Percentiles rank a stretch among this genome's conserved stretches.
Evolutionary conservation across 225 moss, liverwort and hornwort species (phyloP).

Genomic region (Asterella californica): DNA sequence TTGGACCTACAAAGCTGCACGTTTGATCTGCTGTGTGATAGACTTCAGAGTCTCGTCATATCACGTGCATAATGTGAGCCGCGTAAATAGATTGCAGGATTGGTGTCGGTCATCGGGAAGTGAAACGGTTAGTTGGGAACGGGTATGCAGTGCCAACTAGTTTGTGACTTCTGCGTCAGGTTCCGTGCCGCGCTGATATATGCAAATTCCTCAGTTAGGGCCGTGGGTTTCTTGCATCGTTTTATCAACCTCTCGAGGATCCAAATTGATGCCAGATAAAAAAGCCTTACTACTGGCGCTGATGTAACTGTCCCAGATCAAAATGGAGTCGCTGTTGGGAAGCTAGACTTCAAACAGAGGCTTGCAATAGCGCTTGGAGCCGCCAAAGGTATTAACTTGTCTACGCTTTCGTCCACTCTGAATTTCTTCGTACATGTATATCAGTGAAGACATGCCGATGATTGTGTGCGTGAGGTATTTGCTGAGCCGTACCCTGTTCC

Average conservation of each 20-base stretch:
- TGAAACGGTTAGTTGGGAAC: too few species aligned
- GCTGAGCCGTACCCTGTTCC: neutral
- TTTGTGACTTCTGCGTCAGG: too few species aligned
- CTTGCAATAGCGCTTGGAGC: slow-evolving; percentile 52
- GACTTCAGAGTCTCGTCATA: neutral
- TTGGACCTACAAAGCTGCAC: neutral
- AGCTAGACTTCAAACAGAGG: slow-evolving; percentile 59
- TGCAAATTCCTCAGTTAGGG: neutral
- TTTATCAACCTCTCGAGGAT: neutral
- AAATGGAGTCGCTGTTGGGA: slow-evolving; percentile 39
- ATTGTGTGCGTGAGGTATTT: too few species aligned
- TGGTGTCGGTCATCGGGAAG: too few species aligned
- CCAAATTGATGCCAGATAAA: too few species aligned
- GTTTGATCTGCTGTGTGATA: neutral
- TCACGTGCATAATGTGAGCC: neutral
- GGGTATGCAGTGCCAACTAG: too few species aligned
- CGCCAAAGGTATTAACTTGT: slow-evolving; percentile 42
- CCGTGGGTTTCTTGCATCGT: neutral
- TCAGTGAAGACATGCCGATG: neutral
- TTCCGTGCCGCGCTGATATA: neutral
- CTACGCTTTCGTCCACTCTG: too few species aligned
- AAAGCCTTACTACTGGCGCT: neutral
- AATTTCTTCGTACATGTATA: neutral
- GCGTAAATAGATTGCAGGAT: too few species aligned
- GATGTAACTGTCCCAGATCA: slow-evolving; percentile 21